Conservation (phyloP, 2,329 filamentous ascomycete genomes). For the Scedosporium aurantiacum region DNA sequence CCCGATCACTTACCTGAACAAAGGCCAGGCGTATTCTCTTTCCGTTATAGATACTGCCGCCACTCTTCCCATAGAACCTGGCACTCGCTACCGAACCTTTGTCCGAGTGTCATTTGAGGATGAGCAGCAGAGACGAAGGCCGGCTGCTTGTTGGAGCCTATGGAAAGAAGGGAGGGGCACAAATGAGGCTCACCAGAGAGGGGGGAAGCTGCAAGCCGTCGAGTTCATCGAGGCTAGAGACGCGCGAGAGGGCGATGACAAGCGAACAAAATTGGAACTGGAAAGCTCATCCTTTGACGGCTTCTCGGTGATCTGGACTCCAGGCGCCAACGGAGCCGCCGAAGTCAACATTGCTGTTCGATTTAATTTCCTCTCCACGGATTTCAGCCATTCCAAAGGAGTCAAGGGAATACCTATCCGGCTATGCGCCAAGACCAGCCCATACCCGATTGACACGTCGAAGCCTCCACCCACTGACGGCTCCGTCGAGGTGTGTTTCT, state of each 20-base stretch:
- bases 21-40: slow-evolving; percentile 87
- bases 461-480: slow-evolving; percentile 33
- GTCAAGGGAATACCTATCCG: slow-evolving; percentile 95
- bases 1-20: slow-evolving; percentile 95
- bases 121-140: slow-evolving; percentile 78
- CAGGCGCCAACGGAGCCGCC: slow-evolving; percentile 52
- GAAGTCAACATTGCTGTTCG: slow-evolving; percentile 84
- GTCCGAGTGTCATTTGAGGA: slow-evolving; percentile 97
- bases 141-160: slow-evolving; percentile 70
- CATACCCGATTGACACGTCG: slow-evolving; percentile 39
- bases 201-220: slow-evolving; percentile 84
- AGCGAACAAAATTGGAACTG: slow-evolving; percentile 57
- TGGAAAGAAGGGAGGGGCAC: slow-evolving; percentile 97
- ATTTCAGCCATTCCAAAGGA: slow-evolving; percentile 97
- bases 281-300: slow-evolving; percentile 81
- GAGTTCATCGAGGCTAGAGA: slow-evolving; percentile 71
- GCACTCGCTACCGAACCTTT: slow-evolving; percentile 73
- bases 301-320: slow-evolving; percentile 83
- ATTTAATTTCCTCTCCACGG: slow-evolving; percentile 97
- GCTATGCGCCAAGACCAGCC: slow-evolving; percentile 82
- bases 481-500: slow-evolving; percentile 70
- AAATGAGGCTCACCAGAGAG: slow-evolving; percentile 88
- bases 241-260: slow-evolving; percentile 50
- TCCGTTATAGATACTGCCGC: slow-evolving; percentile 70
- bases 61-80: slow-evolving; percentile 43